These are phyloP conservation scores for Neonectria punicea DNA, from an alignment of 2,329 filamentous ascomycete species.

Conservation along the genomic window DNA sequence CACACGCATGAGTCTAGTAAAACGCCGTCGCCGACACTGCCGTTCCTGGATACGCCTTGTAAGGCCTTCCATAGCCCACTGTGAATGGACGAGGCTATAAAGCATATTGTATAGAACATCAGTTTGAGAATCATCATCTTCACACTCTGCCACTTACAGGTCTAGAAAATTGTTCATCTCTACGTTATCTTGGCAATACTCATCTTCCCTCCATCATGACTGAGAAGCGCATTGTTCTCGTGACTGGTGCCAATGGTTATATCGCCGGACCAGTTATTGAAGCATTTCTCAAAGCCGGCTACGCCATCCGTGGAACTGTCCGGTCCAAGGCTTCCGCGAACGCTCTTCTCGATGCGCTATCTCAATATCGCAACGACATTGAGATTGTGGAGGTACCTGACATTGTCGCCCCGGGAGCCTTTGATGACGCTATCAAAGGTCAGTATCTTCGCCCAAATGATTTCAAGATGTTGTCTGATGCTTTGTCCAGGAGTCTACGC, in stretches of 20 bases:
- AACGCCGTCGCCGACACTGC: conserved; percentile 17
- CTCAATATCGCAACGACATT: conserved; percentile 35
- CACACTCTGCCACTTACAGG: not conserved
- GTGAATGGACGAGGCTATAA: conserved; percentile 1
- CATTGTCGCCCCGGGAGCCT: conserved; percentile 47
- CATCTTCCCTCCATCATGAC: conserved; percentile 26
- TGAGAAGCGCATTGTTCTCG: conserved; percentile 42
- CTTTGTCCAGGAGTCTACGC: conserved; percentile 30
- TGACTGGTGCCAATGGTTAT: conserved; percentile 55
- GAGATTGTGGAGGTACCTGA: conserved; percentile 47
- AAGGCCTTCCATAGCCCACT: not conserved
- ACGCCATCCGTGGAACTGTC: conserved; percentile 51
- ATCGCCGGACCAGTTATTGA: conserved; percentile 51
- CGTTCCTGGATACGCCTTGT: not conserved
- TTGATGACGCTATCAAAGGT: conserved; percentile 49
- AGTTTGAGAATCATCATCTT: not conserved
- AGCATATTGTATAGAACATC: not conserved
- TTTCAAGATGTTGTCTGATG: conserved; percentile 8
- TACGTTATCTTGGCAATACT: not conserved
- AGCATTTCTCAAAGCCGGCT: conserved; percentile 50
- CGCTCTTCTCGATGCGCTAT: conserved; percentile 29
- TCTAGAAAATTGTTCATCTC: not conserved
- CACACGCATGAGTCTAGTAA: not conserved
- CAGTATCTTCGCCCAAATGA: not conserved
- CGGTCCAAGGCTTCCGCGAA: conserved; percentile 44